Conservation (phyloP, 805 yeast species). For the Scheffersomyces ergatensis region DNA sequence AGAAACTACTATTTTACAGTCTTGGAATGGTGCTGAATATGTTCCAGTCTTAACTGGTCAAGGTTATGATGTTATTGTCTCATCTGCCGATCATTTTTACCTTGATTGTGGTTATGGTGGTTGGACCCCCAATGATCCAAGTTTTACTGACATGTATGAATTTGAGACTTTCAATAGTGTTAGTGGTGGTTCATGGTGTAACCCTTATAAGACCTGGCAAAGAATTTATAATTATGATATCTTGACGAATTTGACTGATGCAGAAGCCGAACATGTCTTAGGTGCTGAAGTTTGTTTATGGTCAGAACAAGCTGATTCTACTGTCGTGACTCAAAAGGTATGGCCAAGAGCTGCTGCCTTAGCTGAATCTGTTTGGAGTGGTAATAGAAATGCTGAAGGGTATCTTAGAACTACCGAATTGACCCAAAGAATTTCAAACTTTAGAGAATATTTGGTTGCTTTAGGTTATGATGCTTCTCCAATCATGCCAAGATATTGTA, state of each 20-base stretch:
- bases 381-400: slow-evolving; percentile 31
- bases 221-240: slow-evolving; percentile 36
- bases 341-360: slow-evolving; percentile 44
- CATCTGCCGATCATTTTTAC: slow-evolving; percentile 29
- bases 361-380: slow-evolving; percentile 42
- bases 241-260: slow-evolving; percentile 24
- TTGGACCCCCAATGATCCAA: slow-evolving; percentile 32
- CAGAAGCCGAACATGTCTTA: slow-evolving; percentile 25
- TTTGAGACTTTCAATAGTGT: slow-evolving; percentile 25
- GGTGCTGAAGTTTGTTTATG: slow-evolving; percentile 42
- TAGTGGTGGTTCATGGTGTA: slow-evolving; percentile 39
- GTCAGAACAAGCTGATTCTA: slow-evolving; percentile 36
- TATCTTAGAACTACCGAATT: slow-evolving; percentile 22
- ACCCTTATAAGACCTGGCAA: slow-evolving; percentile 45
- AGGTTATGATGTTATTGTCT: slow-evolving; percentile 40
- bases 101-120: slow-evolving; percentile 43
- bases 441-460: slow-evolving; percentile 36
- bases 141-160: slow-evolving; percentile 22
- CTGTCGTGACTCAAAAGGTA: slow-evolving; percentile 24
- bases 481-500: slow-evolving; percentile 35
- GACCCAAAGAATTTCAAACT: slow-evolving; percentile 35
- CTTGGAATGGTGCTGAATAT: slow-evolving; percentile 24
- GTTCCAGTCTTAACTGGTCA: slow-evolving; percentile 24
- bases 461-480: slow-evolving; percentile 31
- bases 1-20: slow-evolving; percentile 29